Evolutionary conservation across 306 rosid genomes (phyloP).

Genomic region (Cicer judaicum): DNA sequence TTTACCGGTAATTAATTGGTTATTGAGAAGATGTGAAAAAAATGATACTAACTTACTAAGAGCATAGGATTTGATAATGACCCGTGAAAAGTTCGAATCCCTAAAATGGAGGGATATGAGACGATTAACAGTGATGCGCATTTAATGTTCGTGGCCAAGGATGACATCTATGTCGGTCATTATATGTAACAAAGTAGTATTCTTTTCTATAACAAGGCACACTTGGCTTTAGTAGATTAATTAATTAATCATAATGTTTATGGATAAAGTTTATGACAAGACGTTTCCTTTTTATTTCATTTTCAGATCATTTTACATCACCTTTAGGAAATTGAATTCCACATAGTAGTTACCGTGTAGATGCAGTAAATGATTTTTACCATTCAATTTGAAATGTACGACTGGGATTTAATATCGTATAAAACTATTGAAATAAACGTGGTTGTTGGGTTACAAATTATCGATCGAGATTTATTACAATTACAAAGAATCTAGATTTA

Average conservation of each 20-base stretch:
- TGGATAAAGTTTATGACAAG: constrained; percentile 43
- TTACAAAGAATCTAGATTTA: too few relatives aligned
- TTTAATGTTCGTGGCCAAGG: constrained; percentile 11
- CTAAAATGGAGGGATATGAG: constrained; percentile 40
- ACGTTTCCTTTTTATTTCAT: constrained; percentile 44
- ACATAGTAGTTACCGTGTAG: too few relatives aligned
- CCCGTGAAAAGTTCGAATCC: constrained; percentile 37
- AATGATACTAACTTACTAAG: too few relatives aligned
- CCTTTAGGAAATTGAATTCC: constrained; percentile 11
- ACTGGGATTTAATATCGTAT: too few relatives aligned
- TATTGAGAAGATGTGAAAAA: too few relatives aligned
- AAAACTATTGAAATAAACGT: too few relatives aligned
- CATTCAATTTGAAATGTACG: too few relatives aligned
- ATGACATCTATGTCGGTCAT: constrained; percentile 26
- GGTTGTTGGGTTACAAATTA: too few relatives aligned
- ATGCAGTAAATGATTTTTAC: too few relatives aligned
- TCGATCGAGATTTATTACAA: too few relatives aligned
- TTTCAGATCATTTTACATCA: constrained; percentile 35
- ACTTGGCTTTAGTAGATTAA: neutral
- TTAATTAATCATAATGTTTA: constrained; percentile 15
- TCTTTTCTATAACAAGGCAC: neutral
- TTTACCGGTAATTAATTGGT: too few relatives aligned
- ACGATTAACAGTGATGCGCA: constrained; percentile 30
- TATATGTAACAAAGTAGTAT: constrained; percentile 1
- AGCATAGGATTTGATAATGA: constrained; percentile 36